These are phyloP conservation scores for Wallacemonas sp. DNA, from an alignment of 208 protist species.

Conservation along the genomic window DNA sequence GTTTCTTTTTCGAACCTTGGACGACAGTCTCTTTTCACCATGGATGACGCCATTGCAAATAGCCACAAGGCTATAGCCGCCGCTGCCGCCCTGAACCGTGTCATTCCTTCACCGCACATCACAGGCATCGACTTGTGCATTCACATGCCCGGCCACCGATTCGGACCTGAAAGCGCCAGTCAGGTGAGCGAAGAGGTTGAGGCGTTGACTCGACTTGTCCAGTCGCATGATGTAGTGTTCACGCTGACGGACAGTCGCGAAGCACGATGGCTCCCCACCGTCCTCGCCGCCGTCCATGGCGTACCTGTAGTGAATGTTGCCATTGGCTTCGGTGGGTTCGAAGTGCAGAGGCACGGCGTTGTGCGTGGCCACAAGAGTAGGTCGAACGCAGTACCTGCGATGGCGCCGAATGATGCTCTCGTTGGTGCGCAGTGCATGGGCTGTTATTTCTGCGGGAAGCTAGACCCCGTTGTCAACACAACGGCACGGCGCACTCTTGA, in stretches of 20 bases:
- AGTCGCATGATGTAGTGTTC: constrained; percentile 95
- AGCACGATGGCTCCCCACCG: constrained; percentile 96
- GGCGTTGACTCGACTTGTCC: constrained; percentile 73
- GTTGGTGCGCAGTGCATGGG: constrained; percentile 51
- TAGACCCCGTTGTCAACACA: constrained; percentile 90
- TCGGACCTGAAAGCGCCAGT: constrained; percentile 33
- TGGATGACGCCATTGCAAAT: constrained; percentile 74
- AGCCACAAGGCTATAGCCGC: constrained; percentile 91
- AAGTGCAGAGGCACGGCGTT: constrained; percentile 97
- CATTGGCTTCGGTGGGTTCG: constrained; percentile 97
- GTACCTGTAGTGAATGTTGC: constrained; percentile 96
- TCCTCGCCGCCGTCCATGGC: constrained; percentile 77
- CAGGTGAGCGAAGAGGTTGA: constrained; percentile 42
- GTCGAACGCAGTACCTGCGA: background rate
- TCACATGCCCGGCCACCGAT: constrained; percentile 97
- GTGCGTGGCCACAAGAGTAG: background rate
- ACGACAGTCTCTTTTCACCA: constrained; percentile 84
- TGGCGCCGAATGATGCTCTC: background rate
- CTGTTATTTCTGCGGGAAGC: constrained; percentile 99
- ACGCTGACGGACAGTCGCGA: constrained; percentile 98
- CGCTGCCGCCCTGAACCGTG: constrained; percentile 77
- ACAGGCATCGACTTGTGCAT: constrained; percentile 78
- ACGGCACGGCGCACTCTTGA: constrained; percentile 96
- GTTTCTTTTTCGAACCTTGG: constrained; percentile 98
- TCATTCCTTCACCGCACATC: constrained; percentile 76